Evolutionary conservation across 225 moss, liverwort and hornwort species (phyloP), one percentile per base, ranked within the genome.

Genomic region (Polytrichum formosum): DNA sequence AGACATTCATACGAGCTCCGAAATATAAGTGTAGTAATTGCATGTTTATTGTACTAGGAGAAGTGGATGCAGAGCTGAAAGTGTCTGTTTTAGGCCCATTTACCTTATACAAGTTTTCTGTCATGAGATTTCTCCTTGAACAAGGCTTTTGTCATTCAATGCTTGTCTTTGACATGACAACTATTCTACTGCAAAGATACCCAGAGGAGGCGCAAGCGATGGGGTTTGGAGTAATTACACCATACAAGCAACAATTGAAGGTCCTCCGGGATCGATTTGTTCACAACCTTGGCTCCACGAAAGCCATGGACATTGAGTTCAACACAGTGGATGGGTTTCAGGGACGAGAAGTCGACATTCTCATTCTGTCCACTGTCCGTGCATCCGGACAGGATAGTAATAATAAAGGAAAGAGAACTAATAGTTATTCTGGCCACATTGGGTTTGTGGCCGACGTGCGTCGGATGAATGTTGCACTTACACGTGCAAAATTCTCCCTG

Each of bases 251-350:
- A 83, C 98, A 98, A 73, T 70, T 88, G 30, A 79, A 75, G 65
- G 77, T 91, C 26, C 88, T 97, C 29, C 94, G 84, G 69, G 89
- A 92, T 17, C 83, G 88, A 23, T 97, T 94, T 23, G 68, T 58
- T 58, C 90, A 79, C 73, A 67, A 74, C 18, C 53, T 91, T 23
- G 94, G 98, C 67, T 69, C 84, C 63, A 62, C 78, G 5, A 75
- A 67, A 54, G 74, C 90, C 28, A 78, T 86, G 26, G 90, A 87
- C 71, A 82, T 98, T 66, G 98, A 98, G 65, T 98, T 98, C 73
- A 98, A 94, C 72, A 98, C 94, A 31, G 98, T 98, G 77, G 94
- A 98, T 83, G 98, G 94, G 26, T 98, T 90, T 66, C 98, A 98
- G 74, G 98, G 98, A 28, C 83, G 97, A 65, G 98, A 98, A 74